Percentiles rank a stretch among this genome's conserved stretches.
phyloP scores from a whole-genome alignment of 225 moss, liverwort and hornwort species.

The Thuidium tamariscinum region DNA sequence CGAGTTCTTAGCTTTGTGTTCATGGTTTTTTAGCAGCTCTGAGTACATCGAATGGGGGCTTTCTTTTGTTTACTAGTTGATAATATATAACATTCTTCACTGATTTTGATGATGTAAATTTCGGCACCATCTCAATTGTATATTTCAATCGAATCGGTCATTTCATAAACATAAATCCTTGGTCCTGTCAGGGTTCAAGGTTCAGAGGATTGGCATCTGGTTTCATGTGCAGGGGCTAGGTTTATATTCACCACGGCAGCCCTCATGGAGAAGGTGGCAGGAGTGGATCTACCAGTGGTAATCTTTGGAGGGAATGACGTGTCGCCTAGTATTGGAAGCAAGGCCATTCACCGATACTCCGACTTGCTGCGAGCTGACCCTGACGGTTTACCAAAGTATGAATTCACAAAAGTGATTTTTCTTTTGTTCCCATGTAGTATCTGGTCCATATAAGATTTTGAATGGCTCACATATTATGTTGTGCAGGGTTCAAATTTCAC shows the following conservation, averaged over 20 bases:
- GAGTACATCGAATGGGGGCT: neutral
- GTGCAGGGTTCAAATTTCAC: conserved; percentile 12
- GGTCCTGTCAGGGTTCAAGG: neutral
- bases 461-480: neutral
- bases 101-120: neutral
- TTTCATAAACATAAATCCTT: neutral
- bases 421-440: neutral
- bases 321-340: conserved; percentile 13
- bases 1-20: neutral
- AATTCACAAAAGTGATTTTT: neutral
- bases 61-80: neutral
- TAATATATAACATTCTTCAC: neutral
- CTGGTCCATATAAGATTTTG: neutral
- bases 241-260: conserved; percentile 25
- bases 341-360: conserved; percentile 14
- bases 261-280: conserved; percentile 22
- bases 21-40: neutral
- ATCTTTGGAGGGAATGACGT: conserved; percentile 25
- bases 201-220: neutral
- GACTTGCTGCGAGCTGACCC: conserved; percentile 25
- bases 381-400: conserved; percentile 19
- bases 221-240: conserved; percentile 23
- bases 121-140: neutral
- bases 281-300: conserved; percentile 22
- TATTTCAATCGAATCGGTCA: neutral